Base-by-base conservation (phyloP, 73 alveolate species). In the Paramecium sexaurelia region DNA sequence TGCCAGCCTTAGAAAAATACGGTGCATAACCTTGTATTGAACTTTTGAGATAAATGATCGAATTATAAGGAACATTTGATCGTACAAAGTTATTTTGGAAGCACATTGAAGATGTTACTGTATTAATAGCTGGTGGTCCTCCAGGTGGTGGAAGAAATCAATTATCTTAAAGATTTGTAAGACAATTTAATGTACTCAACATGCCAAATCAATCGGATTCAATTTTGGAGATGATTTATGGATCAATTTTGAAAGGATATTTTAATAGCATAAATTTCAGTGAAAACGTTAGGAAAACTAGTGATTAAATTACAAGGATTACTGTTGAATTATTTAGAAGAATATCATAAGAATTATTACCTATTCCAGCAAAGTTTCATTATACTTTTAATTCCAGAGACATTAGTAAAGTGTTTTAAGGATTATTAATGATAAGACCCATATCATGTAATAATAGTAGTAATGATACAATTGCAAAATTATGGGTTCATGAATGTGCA, bases 121-220 rank as follows among this genome's bases (percentile, higher is more conserved):
- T 96, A 55, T 85, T 97, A 55, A 96, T 98, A 68, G 98, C 99
- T 26, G 98, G 97, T 92, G 99, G 98, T 32, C 98, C 98, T n/a
- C 99, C 99, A 36, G 98, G 99, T 13, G 99, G 99, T 40, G 99
- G 99, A 56, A 95, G 99, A 96, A 97, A 96, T 90, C 93, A 94
- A 78, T 87, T 96, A 55, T 95, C 99, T 75, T 96, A 94, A 84
- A 94, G 99, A 94, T 97, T 98, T 96, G 95, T 94, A 24, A 92
- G 99, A 78, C 98, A 98, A 75, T 98, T 98, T 87, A 97, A 98
- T 95, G 95, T 96, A 40, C 71, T 95, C 9, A 93, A 95, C 66
- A 92, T 95, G 94, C 99, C 99, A 35, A 96, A 93, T 51, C 95
- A 95, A 13, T 56, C 94, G 17, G 86, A 92, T 51, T 27, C 56